phyloP scores from a whole-genome alignment of 257 asterid species.

The Fraxinus cuspidata region DNA sequence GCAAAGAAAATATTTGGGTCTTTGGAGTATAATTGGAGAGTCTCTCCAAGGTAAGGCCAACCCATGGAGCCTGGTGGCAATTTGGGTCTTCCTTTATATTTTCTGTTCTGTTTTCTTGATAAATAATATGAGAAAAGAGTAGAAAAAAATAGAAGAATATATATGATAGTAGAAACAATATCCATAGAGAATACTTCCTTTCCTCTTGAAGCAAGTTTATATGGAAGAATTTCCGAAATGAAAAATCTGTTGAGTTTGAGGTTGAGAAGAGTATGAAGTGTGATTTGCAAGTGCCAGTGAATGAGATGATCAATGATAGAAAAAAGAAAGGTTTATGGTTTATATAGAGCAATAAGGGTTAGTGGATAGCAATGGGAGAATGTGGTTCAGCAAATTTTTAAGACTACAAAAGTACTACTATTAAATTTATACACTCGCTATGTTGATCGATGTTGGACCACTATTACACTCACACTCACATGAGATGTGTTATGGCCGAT shows the following conservation, averaged over 20 bases:
- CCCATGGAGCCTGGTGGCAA: constrained; percentile 91
- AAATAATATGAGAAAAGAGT: constrained; percentile 41
- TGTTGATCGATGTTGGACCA: constrained; percentile 18
- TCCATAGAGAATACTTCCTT: constrained; percentile 20
- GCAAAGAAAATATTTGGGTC: constrained; percentile 66
- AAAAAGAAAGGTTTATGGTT: constrained; percentile 16
- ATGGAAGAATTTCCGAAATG: neutral
- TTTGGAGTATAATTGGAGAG: constrained; percentile 71
- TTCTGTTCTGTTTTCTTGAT: constrained; percentile 34
- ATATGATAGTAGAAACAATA: constrained; percentile 22
- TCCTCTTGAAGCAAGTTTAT: constrained; percentile 1
- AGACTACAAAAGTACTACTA: neutral
- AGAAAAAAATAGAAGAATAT: constrained; percentile 51
- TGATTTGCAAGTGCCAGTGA: neutral
- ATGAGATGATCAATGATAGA: constrained; percentile 19
- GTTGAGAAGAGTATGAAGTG: no score
- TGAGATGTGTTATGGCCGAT: neutral
- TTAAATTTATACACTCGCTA: neutral
- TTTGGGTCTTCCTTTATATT: constrained; percentile 25
- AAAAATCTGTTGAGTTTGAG: no score
- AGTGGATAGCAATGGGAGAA: constrained; percentile 12
- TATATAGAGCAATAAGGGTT: constrained; percentile 29
- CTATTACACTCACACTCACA: neutral
- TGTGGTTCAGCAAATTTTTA: constrained; percentile 16
- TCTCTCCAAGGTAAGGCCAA: constrained; percentile 73